phyloP scores from a whole-genome alignment of 805 yeast species.

The Myxozyma geophila region DNA sequence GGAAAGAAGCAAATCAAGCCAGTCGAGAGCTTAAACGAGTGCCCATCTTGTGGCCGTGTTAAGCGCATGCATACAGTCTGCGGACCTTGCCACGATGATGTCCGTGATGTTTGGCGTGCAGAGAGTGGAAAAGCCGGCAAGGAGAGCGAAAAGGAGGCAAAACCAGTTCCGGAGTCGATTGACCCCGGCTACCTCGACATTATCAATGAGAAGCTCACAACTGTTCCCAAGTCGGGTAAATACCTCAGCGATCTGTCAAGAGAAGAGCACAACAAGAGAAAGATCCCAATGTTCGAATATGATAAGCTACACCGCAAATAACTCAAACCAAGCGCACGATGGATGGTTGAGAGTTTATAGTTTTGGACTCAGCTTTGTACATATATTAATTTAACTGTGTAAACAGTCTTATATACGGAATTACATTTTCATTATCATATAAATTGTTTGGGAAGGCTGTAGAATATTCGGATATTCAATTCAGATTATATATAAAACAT shows the following conservation, averaged over 20 bases:
- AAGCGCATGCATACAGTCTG: slow-evolving; percentile 90
- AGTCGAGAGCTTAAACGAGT: slow-evolving; percentile 76
- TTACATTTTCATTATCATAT: too few species aligned
- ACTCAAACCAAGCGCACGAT: neutral
- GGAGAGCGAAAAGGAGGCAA: neutral
- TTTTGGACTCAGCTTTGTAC: neutral
- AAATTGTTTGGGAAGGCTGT: too few species aligned
- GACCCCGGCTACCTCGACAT: slow-evolving; percentile 27
- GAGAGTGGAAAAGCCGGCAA: slow-evolving; percentile 26
- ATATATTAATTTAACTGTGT: neutral
- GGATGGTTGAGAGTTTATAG: neutral
- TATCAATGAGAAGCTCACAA: slow-evolving; percentile 21
- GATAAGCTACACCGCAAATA: slow-evolving; percentile 9
- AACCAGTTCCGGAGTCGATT: slow-evolving; percentile 24
- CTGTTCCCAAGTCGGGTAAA: slow-evolving; percentile 26
- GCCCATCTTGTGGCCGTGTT: slow-evolving; percentile 94
- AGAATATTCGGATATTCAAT: too few species aligned
- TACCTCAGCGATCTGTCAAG: slow-evolving; percentile 33
- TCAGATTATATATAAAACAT: too few species aligned
- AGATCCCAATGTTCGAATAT: slow-evolving; percentile 26
- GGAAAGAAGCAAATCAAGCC: slow-evolving; percentile 80
- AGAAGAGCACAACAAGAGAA: slow-evolving; percentile 36
- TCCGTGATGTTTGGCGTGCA: slow-evolving; percentile 71
- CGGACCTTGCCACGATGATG: slow-evolving; percentile 87
- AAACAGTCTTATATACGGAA: neutral